Percentiles rank a stretch among this genome's conserved stretches.
Evolutionary conservation across 176 grass and related monocot genomes (phyloP).

Genomic region (Carex myosuroides): DNA sequence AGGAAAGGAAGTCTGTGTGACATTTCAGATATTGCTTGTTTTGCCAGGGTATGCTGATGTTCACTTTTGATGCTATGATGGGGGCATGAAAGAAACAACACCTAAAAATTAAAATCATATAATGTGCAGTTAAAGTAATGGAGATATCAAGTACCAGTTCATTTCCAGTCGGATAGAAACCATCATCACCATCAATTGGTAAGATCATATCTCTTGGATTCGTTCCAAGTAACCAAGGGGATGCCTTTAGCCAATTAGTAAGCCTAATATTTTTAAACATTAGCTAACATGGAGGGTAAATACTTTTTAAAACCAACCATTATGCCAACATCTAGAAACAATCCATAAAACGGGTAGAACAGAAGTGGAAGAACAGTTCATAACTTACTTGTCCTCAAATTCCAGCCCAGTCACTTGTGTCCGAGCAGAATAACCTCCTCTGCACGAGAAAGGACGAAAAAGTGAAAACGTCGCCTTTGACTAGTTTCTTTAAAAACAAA

Average conservation of each 20-base stretch:
- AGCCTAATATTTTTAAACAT: constrained; percentile 33
- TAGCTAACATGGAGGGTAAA: not conserved
- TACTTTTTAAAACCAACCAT: not conserved
- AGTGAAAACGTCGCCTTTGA: constrained; percentile 19
- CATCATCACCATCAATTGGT: constrained; percentile 90
- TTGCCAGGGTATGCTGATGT: not conserved
- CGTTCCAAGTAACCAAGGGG: constrained; percentile 67
- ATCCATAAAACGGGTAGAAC: not conserved
- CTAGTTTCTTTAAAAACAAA: constrained; percentile 6
- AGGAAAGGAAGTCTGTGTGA: not conserved
- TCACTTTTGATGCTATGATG: constrained; percentile 4
- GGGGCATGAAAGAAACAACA: not conserved
- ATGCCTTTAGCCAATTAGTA: constrained; percentile 79
- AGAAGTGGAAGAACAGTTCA: constrained; percentile 18
- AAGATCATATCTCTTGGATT: constrained; percentile 93
- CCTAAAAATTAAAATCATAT: not conserved
- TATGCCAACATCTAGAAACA: not conserved
- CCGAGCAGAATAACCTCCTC: constrained; percentile 48
- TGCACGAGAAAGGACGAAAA: constrained; percentile 36
- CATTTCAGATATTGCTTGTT: not conserved
- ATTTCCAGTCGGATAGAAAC: constrained; percentile 95
- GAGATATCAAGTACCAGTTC: constrained; percentile 53
- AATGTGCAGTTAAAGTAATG: not conserved
- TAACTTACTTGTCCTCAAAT: constrained; percentile 75
- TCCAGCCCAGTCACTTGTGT: constrained; percentile 56